These are phyloP conservation scores for Chaetothyriales sp. DNA, from an alignment of 2,329 filamentous ascomycete genomes.

Conservation along the genomic window DNA sequence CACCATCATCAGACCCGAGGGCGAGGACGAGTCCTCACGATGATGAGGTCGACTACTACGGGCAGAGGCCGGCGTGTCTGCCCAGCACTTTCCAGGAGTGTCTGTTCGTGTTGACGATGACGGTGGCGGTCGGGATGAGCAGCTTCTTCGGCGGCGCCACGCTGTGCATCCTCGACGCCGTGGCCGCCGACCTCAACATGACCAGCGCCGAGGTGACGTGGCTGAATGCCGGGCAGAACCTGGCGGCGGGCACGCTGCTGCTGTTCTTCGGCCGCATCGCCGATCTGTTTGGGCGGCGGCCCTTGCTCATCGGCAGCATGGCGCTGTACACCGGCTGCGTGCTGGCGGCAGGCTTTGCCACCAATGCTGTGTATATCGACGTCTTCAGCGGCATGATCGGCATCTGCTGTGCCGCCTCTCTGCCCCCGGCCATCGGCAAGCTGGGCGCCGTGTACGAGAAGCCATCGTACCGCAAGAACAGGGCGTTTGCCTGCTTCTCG, in stretches of 20 bases:
- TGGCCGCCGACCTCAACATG: constrained; percentile 46
- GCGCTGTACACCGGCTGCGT: constrained; percentile 42
- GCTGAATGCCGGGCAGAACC: constrained; percentile 47
- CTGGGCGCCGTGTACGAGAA: constrained; percentile 49
- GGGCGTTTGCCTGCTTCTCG: constrained; percentile 48
- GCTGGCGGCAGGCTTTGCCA: constrained; percentile 45
- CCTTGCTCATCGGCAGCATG: constrained; percentile 46
- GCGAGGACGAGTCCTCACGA: not conserved
- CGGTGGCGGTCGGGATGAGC: constrained; percentile 49
- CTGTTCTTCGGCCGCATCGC: constrained; percentile 51
- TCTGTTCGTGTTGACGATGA: constrained; percentile 50
- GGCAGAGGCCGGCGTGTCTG: constrained; percentile 42
- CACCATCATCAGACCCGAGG: no score
- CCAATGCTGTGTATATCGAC: constrained; percentile 43
- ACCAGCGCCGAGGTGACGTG: constrained; percentile 51
- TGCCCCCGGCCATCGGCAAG: constrained; percentile 49
- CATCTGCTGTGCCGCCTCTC: constrained; percentile 47
- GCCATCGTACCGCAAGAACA: constrained; percentile 48
- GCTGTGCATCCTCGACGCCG: constrained; percentile 47
- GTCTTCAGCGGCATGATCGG: constrained; percentile 50
- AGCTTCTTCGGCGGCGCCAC: constrained; percentile 45
- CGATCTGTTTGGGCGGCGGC: constrained; percentile 50
- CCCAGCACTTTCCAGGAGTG: constrained; percentile 47
- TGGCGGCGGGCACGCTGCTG: constrained; percentile 49
- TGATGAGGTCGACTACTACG: not conserved